Percentiles rank a stretch among this genome's conserved stretches.
These are phyloP conservation scores for Metschnikowia corniflorae DNA, from an alignment of 805 yeast species.

Conservation along the genomic window DNA sequence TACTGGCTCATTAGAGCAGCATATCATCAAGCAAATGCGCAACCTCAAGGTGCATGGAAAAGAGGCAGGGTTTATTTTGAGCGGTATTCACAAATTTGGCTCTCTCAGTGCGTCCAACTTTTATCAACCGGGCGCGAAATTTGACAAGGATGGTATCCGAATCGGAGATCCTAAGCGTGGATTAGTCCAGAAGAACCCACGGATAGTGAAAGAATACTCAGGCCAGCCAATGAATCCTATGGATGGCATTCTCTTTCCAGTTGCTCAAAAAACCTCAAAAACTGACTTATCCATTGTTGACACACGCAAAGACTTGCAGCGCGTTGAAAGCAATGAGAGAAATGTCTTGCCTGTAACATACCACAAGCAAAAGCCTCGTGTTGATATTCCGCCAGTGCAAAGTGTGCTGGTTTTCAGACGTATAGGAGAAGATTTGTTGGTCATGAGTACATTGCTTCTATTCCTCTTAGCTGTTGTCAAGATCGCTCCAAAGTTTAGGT, in stretches of 20 bases:
- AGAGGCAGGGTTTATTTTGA: conserved; percentile 26
- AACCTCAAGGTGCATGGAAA: conserved; percentile 11
- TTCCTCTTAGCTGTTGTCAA: conserved; percentile 35
- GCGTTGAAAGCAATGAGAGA: conserved; percentile 1
- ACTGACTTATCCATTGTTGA: conserved; percentile 8
- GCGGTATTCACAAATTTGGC: conserved; percentile 36
- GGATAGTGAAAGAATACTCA: neutral
- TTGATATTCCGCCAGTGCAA: conserved; percentile 3
- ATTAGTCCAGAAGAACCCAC: neutral
- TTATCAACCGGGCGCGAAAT: conserved; percentile 37
- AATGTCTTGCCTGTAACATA: conserved; percentile 10
- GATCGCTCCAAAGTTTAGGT: conserved; percentile 10
- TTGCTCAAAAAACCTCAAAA: conserved; percentile 4
- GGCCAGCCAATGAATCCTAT: conserved; percentile 25
- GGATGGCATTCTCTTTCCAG: conserved; percentile 36
- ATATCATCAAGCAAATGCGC: conserved; percentile 13
- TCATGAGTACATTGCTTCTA: conserved; percentile 36
- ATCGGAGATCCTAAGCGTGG: conserved; percentile 22
- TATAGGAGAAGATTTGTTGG: conserved; percentile 48
- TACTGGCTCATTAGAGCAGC: conserved; percentile 14
- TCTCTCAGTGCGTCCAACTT: conserved; percentile 26
- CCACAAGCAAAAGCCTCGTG: conserved; percentile 1
- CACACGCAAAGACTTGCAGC: conserved; percentile 5
- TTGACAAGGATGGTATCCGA: conserved; percentile 18
- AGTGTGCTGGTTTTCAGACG: conserved; percentile 23